A percentile compares a stretch with the other conserved stretches of the same genome.
phyloP scores from a whole-genome alignment of 441 rosid genomes.

The Adansonia gregorii region DNA sequence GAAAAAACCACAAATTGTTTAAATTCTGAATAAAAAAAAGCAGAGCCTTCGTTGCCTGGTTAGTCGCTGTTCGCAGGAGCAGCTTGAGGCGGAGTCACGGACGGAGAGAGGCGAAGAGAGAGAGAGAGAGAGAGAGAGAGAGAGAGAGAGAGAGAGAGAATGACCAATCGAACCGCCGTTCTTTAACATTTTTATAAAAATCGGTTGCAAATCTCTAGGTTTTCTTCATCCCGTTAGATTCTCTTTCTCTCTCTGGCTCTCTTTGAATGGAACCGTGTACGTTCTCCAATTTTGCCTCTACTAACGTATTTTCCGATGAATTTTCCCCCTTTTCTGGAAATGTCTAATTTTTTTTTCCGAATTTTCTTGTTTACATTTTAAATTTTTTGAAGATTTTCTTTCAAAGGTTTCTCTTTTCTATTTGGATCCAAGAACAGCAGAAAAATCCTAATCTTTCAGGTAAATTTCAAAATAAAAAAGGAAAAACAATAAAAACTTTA shows the following conservation, averaged over 20 bases:
- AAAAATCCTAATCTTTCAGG: background rate
- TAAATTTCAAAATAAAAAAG: background rate
- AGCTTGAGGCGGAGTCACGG: conserved; percentile 27
- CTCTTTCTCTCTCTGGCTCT: background rate
- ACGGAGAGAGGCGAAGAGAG: background rate
- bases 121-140: background rate
- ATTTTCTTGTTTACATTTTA: background rate
- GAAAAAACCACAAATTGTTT: conserved; percentile 16
- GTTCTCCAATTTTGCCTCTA: conserved; percentile 14
- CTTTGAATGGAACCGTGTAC: background rate
- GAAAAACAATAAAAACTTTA: too few species aligned
- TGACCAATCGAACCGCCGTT: background rate
- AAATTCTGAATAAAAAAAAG: conserved; percentile 23
- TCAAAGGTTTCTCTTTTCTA: background rate
- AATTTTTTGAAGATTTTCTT: background rate
- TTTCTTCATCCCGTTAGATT: background rate
- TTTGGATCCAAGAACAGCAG: conserved; percentile 3
- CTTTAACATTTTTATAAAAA: background rate
- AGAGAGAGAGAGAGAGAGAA: background rate
- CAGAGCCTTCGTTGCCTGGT: conserved; percentile 21
- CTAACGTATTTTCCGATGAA: conserved; percentile 8
- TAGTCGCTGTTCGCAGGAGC: conserved; percentile 18
- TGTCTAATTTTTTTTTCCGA: background rate
- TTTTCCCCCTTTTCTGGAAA: conserved; percentile 1
- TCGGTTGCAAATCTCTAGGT: background rate